Conservation (phyloP, 1,139 yeast genomes). For the Wickerhamiella infanticola region DNA sequence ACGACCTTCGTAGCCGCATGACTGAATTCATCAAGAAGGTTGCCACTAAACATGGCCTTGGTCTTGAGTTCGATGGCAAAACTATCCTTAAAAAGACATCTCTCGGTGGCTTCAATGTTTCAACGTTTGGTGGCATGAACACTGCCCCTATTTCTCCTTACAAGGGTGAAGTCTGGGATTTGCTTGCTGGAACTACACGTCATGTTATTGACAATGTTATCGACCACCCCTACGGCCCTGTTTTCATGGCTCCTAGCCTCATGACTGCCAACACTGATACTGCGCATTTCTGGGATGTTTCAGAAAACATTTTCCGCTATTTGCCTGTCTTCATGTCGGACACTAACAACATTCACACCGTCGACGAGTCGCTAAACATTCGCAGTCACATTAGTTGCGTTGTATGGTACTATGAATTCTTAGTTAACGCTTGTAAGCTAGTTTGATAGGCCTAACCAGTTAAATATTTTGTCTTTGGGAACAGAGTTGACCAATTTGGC, state of each 20-base stretch:
- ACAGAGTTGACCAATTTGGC: neutral
- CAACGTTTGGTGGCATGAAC: constrained; percentile 26
- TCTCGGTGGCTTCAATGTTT: constrained; percentile 24
- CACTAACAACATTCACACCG: constrained; percentile 32
- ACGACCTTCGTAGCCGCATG: constrained; percentile 28
- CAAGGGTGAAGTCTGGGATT: constrained; percentile 34
- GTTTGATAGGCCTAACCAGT: neutral
- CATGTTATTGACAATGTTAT: constrained; percentile 34
- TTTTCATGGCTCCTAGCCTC: constrained; percentile 41
- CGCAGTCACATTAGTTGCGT: constrained; percentile 41
- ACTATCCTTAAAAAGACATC: constrained; percentile 2
- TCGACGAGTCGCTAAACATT: constrained; percentile 39
- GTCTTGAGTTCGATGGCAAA: constrained; percentile 27
- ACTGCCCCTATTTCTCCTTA: constrained; percentile 47
- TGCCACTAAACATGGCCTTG: constrained; percentile 34
- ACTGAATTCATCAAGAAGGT: constrained; percentile 26
- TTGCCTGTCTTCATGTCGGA: constrained; percentile 23
- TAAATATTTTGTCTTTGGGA: neutral
- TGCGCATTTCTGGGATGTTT: constrained; percentile 49
- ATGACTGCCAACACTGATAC: constrained; percentile 74
- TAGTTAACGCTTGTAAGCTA: constrained; percentile 2
- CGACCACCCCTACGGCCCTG: constrained; percentile 3
- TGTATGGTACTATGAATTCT: constrained; percentile 40
- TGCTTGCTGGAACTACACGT: constrained; percentile 40
- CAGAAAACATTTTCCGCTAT: constrained; percentile 50